Conservation (phyloP, 371 early-diverging fungal genomes). For the Blakeslea trispora region DNA sequence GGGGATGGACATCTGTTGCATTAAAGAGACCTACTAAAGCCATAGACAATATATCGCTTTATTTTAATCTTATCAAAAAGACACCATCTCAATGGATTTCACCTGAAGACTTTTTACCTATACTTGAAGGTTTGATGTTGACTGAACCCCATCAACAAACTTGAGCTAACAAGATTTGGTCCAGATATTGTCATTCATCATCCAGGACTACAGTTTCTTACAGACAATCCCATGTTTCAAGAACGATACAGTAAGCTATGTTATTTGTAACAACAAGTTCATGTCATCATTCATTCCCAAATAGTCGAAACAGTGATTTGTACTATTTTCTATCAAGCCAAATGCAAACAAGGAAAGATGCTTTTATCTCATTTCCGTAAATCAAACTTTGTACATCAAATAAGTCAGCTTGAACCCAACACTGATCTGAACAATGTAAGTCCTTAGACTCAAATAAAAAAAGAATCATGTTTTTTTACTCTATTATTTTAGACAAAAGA, state of each 20-base stretch:
- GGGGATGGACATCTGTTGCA: constrained; percentile 42
- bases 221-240: constrained; percentile 77
- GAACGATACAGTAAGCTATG: constrained; percentile 70
- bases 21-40: constrained; percentile 3
- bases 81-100: constrained; percentile 27
- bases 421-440: constrained; percentile 75
- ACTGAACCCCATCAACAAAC: no score
- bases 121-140: constrained; percentile 46
- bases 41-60: constrained; percentile 45
- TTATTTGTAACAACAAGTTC: no score
- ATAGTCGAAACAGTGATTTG: constrained; percentile 78
- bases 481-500: constrained; percentile 60
- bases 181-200: constrained; percentile 73
- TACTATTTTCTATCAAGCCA: constrained; percentile 77
- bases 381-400: constrained; percentile 55
- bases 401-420: constrained; percentile 66
- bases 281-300: no score
- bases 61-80: constrained; percentile 42
- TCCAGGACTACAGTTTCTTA: constrained; percentile 83
- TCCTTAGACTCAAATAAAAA: no score
- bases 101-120: constrained; percentile 51
- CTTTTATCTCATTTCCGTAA: constrained; percentile 69
- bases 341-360: constrained; percentile 72
- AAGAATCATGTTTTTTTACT: no score
- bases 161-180: background rate